phyloP scores from a whole-genome alignment of 169 alveolate genomes.

The Plasmodium gaboni region DNA sequence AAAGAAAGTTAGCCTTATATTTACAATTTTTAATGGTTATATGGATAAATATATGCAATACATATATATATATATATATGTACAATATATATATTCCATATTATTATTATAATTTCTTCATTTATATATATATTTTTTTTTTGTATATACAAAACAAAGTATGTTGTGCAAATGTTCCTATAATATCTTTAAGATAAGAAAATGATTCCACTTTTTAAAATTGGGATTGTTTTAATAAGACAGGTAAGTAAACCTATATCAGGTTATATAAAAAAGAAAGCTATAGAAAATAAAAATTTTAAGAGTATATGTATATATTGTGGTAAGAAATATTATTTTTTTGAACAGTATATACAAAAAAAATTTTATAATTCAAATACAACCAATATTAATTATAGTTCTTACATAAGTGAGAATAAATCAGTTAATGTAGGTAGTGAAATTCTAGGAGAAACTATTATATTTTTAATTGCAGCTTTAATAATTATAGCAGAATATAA shows the following conservation, averaged over 20 bases:
- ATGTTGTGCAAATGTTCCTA: too few relatives aligned
- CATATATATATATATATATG: too few relatives aligned
- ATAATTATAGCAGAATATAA: slow-evolving; percentile 84
- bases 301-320: slow-evolving; percentile 82
- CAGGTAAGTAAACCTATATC: slow-evolving; percentile 88
- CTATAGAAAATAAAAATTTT: slow-evolving; percentile 82
- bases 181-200: slow-evolving; percentile 29
- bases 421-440: slow-evolving; percentile 88
- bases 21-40: too few relatives aligned
- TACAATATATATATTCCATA: too few relatives aligned
- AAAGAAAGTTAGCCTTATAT: too few relatives aligned
- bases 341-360: slow-evolving; percentile 83
- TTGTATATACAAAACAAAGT: too few relatives aligned
- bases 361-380: slow-evolving; percentile 80
- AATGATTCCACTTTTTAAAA: slow-evolving; percentile 86
- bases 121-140: too few relatives aligned
- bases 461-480: slow-evolving; percentile 82
- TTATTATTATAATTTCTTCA: too few relatives aligned
- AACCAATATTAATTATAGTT: slow-evolving; percentile 77
- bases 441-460: slow-evolving; percentile 82
- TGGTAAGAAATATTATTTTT: slow-evolving; percentile 84
- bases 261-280: slow-evolving; percentile 83
- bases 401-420: slow-evolving; percentile 80
- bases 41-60: too few relatives aligned
- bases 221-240: slow-evolving; percentile 82